Base-by-base conservation (phyloP, 306 rosid species). In the Heteromeles arbutifolia region DNA sequence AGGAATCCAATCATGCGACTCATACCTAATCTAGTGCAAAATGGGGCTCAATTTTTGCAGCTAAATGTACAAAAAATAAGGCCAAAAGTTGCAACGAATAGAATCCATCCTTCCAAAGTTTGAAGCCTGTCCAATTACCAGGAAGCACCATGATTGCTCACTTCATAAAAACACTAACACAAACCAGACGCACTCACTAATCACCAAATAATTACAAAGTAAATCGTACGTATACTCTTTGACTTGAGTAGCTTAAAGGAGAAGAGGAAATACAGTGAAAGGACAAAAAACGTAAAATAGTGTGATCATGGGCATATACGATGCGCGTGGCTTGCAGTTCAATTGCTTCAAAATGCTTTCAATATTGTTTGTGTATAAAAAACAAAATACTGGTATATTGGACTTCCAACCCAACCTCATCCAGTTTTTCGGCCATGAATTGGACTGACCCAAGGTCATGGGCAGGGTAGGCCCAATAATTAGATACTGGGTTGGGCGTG, bases 61-160 rank as follows among this genome's bases (percentile, higher is more conserved):
- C 72, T 25, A 18, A 29, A 13, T 48, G 65, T 37, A 48, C 71
- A 64, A 65, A 69, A 41, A 39, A 7, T 50, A 77, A 66, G 34
- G 59, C 44, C 28, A 65, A 77, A 77, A 77, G 85, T 48, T 45
- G 44, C 59, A 21, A 32, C 41, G 21, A 64, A 24, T 74, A 58
- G 67, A 74, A 59, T 79, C 70, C 77, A 18, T 67, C 66, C 67
- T 68, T 67, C 66, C 59, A 74, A 74, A 72, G 58, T 74, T 18
- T 68, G 61, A 18, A 74, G 74, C 26, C 72, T 34, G 53, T 48
- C 73, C 67, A n/a, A n/a, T 43, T 63, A 71, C 43, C 32, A 15
- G 31, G 26, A 53, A 25, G 70, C 73, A 52, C 21, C 59, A 41
- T 52, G 45, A 67, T 59, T 68, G 13, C 71, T 0, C 37, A 43